Conservation (phyloP, 768 basidiomycete species). For the Serendipita sp. region DNA sequence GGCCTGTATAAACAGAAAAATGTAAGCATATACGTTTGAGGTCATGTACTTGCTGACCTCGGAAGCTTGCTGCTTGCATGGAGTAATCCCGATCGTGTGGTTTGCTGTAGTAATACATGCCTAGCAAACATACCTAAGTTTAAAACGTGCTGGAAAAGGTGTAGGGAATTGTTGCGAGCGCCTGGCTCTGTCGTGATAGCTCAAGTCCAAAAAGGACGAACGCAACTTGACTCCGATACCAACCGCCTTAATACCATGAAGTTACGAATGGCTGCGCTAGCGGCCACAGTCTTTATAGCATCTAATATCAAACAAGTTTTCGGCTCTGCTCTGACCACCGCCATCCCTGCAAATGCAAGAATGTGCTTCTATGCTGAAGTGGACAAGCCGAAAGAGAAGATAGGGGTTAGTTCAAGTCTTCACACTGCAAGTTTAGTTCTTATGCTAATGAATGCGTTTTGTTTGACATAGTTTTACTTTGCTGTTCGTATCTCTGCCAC, state of each 20-base stretch:
- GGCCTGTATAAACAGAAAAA: background rate
- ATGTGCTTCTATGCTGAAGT: constrained; percentile 93
- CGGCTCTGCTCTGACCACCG: constrained; percentile 62
- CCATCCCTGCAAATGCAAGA: constrained; percentile 60
- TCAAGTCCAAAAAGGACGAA: too few relatives aligned
- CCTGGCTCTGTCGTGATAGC: too few relatives aligned
- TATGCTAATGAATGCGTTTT: background rate
- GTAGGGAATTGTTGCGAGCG: too few relatives aligned
- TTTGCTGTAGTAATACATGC: background rate
- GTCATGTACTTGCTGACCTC: background rate
- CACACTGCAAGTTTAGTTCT: background rate
- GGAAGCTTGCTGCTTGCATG: background rate
- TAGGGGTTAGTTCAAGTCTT: constrained; percentile 40
- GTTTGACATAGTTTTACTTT: constrained; percentile 72
- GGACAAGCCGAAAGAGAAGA: constrained; percentile 87
- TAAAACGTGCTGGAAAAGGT: too few relatives aligned
- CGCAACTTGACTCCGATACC: background rate
- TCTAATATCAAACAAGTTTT: background rate
- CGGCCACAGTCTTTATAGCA: background rate
- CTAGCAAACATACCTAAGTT: background rate
- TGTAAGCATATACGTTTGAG: background rate
- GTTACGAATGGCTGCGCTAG: background rate
- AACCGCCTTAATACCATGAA: background rate
- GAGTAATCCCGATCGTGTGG: background rate
- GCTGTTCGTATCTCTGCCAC: constrained; percentile 43